Evolutionary conservation across 352 stramenopile genomes (phyloP), one percentile per base, ranked within the genome.

Genomic region (Pythium rishiriense): DNA sequence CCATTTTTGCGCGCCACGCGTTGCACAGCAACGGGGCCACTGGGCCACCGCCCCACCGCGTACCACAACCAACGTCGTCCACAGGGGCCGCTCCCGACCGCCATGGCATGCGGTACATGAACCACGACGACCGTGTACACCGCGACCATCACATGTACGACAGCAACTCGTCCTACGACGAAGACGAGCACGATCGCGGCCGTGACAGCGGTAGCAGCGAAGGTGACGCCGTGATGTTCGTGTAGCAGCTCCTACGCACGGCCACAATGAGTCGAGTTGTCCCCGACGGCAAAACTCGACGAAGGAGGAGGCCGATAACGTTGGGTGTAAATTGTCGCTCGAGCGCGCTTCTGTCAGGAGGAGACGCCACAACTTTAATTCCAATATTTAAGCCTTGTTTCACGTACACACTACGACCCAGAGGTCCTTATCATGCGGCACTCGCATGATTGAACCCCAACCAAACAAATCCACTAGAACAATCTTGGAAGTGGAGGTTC

Each of bases 211-310:
- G 58, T n/a, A 68, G 61, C 43, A 68, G 61, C 29, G 50, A 68
- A 33, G 62, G 51, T 42, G 54, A 69, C 22, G 49, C 54, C 12
- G 62, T 69, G 28, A 69, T 69, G 62, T 69, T 69, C 48, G 62
- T 69, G 17, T 69, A 25, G 12, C 10, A 4, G 29, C 39, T 6
- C 26, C 8, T 4, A 22, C 10, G 19, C 2, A 26, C n/a, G 39
- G 22, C 31, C 15, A 39, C 31, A 22, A 50, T 15, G 15, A 52
- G n/a, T n/a, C n/a, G n/a, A n/a, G n/a, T n/a, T n/a, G n/a, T n/a
- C n/a, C n/a, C n/a, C n/a, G n/a, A n/a, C n/a, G n/a, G n/a, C 22
- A 57, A 45, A 56, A 0, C 6, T 4, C n/a, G 39, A 1, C 5
- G 15, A 21, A 1, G 46, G 25, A 35, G 46, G 6, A 54, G 21